A percentile compares a stretch with the other conserved stretches of the same genome.
Evolutionary conservation across 1,284 basidiomycete species (phyloP).

Genomic region (Pholiota adiposa): DNA sequence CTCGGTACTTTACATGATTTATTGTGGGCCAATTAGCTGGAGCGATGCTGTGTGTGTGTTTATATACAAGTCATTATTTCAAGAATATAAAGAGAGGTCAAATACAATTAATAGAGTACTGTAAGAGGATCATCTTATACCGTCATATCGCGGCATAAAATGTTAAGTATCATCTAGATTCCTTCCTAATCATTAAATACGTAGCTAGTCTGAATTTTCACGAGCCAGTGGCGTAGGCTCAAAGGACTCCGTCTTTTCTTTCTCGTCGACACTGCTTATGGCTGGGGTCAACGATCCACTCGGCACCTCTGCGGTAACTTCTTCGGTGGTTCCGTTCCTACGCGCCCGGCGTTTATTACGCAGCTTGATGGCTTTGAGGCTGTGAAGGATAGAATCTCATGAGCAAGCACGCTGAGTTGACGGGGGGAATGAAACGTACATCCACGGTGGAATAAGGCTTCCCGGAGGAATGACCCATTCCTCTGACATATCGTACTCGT

Average conservation of each 20-base stretch:
- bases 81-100: too few species aligned
- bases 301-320: not conserved
- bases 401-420: not conserved
- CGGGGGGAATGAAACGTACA: slow-evolving; percentile 41
- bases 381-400: not conserved
- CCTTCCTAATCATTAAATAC: too few species aligned
- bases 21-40: too few species aligned
- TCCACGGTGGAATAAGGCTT: slow-evolving; percentile 71
- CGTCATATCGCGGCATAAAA: too few species aligned
- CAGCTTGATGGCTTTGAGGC: not conserved
- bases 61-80: too few species aligned
- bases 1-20: too few species aligned
- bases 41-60: too few species aligned
- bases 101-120: too few species aligned
- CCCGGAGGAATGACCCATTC: slow-evolving; percentile 73
- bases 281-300: not conserved
- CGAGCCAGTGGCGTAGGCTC: too few species aligned
- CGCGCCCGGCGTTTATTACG: slow-evolving; percentile 4
- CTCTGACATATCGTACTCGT: slow-evolving; percentile 66
- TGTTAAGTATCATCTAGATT: too few species aligned
- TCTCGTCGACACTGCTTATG: slow-evolving; percentile 16
- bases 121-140: too few species aligned
- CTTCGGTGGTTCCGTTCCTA: not conserved
- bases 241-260: not conserved
- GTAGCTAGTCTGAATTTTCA: too few species aligned